Conservation (phyloP, 2,329 filamentous ascomycete species). For the Fusarium liriodendri region DNA sequence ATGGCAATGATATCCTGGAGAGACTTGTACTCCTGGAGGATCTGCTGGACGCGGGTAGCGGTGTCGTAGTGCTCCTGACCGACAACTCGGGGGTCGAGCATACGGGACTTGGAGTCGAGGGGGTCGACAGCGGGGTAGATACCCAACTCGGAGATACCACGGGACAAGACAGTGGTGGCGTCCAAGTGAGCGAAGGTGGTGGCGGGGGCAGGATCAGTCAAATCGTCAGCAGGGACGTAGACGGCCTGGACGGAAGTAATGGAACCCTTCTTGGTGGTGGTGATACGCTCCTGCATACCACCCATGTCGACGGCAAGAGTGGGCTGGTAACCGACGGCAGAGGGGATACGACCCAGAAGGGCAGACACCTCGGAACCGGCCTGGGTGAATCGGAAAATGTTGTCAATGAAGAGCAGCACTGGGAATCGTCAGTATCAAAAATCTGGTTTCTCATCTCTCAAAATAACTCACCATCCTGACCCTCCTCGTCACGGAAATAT, state of each 20-base stretch:
- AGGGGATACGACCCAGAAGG: constrained; percentile 98
- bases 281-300: constrained; percentile 99
- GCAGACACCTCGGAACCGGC: constrained; percentile 99
- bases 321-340: constrained; percentile 99
- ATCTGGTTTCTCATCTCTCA: not conserved
- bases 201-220: constrained; percentile 99
- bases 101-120: constrained; percentile 99
- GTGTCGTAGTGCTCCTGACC: constrained; percentile 98
- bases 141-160: constrained; percentile 99
- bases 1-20: constrained; percentile 99
- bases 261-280: constrained; percentile 98
- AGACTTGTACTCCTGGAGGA: constrained; percentile 99
- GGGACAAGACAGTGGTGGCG: constrained; percentile 99
- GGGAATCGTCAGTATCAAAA: constrained; percentile 9
- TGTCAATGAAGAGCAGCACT: constrained; percentile 99
- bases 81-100: constrained; percentile 98
- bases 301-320: constrained; percentile 99
- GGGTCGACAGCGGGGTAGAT: constrained; percentile 99
- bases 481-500: constrained; percentile 81
- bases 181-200: constrained; percentile 99
- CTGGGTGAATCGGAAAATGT: constrained; percentile 99
- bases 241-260: constrained; percentile 99
- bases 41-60: constrained; percentile 96
- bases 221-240: constrained; percentile 99
- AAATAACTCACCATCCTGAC: constrained; percentile 80